phyloP scores from a whole-genome alignment of 768 basidiomycete genomes.

The Daedaleopsis nitida region DNA sequence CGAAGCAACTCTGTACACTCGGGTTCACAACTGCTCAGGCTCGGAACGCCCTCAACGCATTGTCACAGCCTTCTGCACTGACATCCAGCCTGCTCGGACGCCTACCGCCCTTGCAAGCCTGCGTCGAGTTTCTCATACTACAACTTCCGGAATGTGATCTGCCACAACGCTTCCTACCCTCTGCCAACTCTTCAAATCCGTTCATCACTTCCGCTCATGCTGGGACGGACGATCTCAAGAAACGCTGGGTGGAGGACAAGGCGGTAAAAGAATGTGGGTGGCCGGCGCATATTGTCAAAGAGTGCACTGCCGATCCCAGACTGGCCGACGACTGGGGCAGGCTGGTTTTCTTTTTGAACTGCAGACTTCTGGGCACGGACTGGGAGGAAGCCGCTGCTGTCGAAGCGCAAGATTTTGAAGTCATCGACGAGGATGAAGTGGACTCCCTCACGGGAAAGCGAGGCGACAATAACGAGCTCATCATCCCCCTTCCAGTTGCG shows the following conservation, averaged over 20 bases:
- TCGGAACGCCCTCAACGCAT: conserved; percentile 53
- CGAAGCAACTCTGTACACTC: conserved; percentile 57
- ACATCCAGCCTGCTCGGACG: conserved; percentile 60
- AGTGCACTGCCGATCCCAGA: conserved; percentile 41
- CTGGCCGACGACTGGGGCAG: conserved; percentile 51
- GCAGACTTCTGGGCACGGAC: conserved; percentile 51
- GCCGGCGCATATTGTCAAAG: conserved; percentile 69
- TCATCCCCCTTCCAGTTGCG: conserved; percentile 66
- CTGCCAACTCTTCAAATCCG: conserved; percentile 64
- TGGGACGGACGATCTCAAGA: conserved; percentile 63
- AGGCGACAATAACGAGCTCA: conserved; percentile 46
- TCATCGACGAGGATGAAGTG: conserved; percentile 35
- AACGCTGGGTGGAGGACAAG: conserved; percentile 79
- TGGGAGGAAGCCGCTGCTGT: conserved; percentile 16
- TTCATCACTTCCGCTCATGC: conserved; percentile 69
- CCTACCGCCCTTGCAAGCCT: conserved; percentile 69
- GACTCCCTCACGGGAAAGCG: conserved; percentile 50
- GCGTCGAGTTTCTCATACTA: conserved; percentile 82
- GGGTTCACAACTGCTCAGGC: conserved; percentile 66
- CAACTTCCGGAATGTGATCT: conserved; percentile 87
- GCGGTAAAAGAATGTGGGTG: conserved; percentile 84
- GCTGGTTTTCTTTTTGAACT: conserved; percentile 58
- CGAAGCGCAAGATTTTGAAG: conserved; percentile 35
- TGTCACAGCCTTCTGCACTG: conserved; percentile 59
- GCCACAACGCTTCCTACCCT: conserved; percentile 68